Base-by-base conservation (phyloP, 768 basidiomycete species). In the Tulasnella sp. region DNA sequence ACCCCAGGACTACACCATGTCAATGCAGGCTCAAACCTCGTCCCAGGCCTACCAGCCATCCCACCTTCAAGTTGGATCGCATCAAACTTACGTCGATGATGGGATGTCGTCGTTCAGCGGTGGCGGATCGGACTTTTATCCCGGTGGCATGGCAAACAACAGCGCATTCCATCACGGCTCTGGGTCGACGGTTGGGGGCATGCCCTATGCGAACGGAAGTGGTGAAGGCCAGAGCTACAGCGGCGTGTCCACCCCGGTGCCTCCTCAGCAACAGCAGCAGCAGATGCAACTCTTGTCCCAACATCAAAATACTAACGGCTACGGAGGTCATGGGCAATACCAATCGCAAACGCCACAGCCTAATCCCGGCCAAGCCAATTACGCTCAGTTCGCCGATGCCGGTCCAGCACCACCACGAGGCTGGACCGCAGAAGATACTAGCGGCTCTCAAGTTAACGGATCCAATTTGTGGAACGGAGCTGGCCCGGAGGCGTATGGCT, bases 1-100 rank as follows among this genome's bases (percentile, higher is more conserved):
- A 37, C 70, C 35, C 20, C 70, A 71, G 23, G 70, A 71, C 42
- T 71, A 71, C 70, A 32, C 70, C 10, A 71, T 71, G 70, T 71
- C 70, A 3, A 37, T 71, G 37, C 37, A 3, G 15, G 4, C 55
- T 57, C 55, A 57, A 57, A 20, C 2, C 3, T 57, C 55, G 23
- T n/a, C 23, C 55, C 55, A 57, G 13, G n/a, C 23, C 55, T 57
- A 57, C 23, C 55, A 57, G 70, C 42, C n/a, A 16, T 13, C 32
- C 70, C 70, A 39, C n/a, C n/a, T n/a, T n/a, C n/a, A n/a, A n/a
- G n/a, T 71, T 26, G 10, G 37, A 35, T 71, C 29, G 37, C 15
- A 37, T 29, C 35, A 71, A 32, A 39, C 2, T 37, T 44, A 44
- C 32, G 42, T 71, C 42, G 55, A 71, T 3, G 70, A 44, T 71